phyloP scores from a whole-genome alignment of 306 rosid genomes.

The Vigna angularis region DNA sequence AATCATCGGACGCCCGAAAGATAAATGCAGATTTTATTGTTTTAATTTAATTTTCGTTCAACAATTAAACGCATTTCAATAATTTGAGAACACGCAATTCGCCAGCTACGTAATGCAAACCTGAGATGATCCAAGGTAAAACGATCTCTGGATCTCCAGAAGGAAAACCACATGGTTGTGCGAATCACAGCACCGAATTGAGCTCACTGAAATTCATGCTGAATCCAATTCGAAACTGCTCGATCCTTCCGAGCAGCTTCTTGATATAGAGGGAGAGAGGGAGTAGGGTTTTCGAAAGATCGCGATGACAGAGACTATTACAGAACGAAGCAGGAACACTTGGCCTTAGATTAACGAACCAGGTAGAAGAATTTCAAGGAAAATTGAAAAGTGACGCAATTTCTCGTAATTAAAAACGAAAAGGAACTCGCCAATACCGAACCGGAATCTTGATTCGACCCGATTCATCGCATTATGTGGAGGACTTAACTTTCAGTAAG shows the following conservation, averaged over 20 bases:
- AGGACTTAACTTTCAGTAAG: no score
- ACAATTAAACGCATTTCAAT: neutral
- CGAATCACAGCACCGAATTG: conserved; percentile 45
- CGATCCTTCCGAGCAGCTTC: conserved; percentile 51
- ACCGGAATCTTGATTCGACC: conserved; percentile 17
- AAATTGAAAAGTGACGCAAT: conserved; percentile 28
- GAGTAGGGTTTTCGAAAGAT: conserved; percentile 47
- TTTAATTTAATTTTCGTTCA: no score
- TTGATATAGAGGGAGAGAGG: conserved; percentile 15
- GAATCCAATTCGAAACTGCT: conserved; percentile 47
- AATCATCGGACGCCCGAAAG: neutral
- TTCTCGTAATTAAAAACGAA: neutral
- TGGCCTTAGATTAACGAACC: conserved; percentile 20
- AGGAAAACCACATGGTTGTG: conserved; percentile 80
- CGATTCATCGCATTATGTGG: neutral
- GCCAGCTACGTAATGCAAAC: conserved; percentile 38
- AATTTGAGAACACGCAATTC: neutral
- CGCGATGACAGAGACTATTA: conserved; percentile 36
- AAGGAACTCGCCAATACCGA: conserved; percentile 1
- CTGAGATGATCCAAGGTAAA: conserved; percentile 83
- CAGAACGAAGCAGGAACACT: conserved; percentile 14
- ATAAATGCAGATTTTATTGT: neutral
- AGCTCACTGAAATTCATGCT: conserved; percentile 50
- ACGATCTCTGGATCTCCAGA: conserved; percentile 84
- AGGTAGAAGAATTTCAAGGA: conserved; percentile 24